Evolutionary conservation across 2,329 filamentous ascomycete species (phyloP), one percentile per base, ranked within the genome.

Genomic region (Talaromyces funiculosus): DNA sequence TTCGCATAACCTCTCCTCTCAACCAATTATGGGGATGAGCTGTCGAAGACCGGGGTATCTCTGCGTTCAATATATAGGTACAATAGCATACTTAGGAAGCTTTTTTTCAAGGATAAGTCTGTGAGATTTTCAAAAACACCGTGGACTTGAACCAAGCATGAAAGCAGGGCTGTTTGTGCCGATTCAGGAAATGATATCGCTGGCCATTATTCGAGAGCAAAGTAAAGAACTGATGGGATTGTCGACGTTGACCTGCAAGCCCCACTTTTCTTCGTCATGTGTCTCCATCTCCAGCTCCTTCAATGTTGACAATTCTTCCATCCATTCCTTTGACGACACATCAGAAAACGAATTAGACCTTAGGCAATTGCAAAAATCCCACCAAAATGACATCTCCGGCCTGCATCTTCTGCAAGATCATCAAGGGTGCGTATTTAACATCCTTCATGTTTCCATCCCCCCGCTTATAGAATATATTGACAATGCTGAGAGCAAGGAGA

Each of bases 401-500:
- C 64, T 99, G 94, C 75, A 91, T 97, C 72, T 99, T 99, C 81
- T 99, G 94, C 84, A 96, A 91, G 77, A 97, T 99, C 74, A 89
- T 99, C 81, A 95, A 96, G 84, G 93, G 93, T 85, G 76, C 57
- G 68, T 29, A 35, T 38, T 20, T 24, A 22, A 42, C 24, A 14
- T 22, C 33, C 22, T 14, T 59, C 58, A 35, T 12, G n/a, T 53
- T 35, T 33, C 16, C 18, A 3, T 37, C n/a, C 14, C 51, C 51
- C 51, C 51, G 51, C 51, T 24, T 22, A 10, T 22, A 37, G 10
- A 22, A n/a, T 38, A 35, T 18, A 24, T 53, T 33, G 12, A n/a
- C n/a, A 6, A n/a, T 38, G 14, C 12, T 33, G 8, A 38, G 6
- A 8, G 10, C 3, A 18, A 37, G 3, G 9, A 9, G 20, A 53